Conservation (phyloP, 1,139 yeast species). For the Taphrina wiesneri region DNA sequence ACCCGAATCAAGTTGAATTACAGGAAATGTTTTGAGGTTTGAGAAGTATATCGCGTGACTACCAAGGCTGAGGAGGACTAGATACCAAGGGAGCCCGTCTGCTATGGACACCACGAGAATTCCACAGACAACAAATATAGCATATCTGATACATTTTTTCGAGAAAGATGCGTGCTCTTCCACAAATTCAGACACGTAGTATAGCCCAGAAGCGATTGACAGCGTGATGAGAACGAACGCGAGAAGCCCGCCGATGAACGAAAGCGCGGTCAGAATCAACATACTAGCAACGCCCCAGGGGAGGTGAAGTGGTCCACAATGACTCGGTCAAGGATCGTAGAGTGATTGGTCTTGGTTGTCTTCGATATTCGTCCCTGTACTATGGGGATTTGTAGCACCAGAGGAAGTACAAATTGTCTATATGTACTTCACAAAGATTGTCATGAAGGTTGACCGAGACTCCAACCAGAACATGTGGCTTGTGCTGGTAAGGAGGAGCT, state of each 20-base stretch:
- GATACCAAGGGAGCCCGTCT: conserved; percentile 75
- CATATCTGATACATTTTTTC: conserved; percentile 61
- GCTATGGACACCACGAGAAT: conserved; percentile 61
- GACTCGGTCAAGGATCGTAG: no score
- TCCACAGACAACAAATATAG: conserved; percentile 62
- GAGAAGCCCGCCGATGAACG: conserved; percentile 58
- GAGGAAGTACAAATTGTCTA: no score
- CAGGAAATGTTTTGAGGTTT: conserved; percentile 79
- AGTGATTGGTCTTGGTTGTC: no score
- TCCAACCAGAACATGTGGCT: background rate
- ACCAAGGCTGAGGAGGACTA: conserved; percentile 63
- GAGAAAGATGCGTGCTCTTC: conserved; percentile 92
- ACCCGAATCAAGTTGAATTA: conserved; percentile 71
- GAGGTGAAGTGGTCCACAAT: no score
- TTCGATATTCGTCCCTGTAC: no score
- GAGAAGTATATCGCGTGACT: conserved; percentile 74
- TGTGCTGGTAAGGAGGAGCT: background rate
- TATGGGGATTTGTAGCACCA: no score
- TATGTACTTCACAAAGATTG: no score
- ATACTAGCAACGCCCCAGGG: background rate
- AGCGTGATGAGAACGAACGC: conserved; percentile 76
- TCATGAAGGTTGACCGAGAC: no score
- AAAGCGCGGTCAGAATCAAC: conserved; percentile 25
- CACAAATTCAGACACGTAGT: conserved; percentile 85
- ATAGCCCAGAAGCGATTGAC: conserved; percentile 83